phyloP scores from a whole-genome alignment of 1,139 yeast genomes.

The Candida sp. region DNA sequence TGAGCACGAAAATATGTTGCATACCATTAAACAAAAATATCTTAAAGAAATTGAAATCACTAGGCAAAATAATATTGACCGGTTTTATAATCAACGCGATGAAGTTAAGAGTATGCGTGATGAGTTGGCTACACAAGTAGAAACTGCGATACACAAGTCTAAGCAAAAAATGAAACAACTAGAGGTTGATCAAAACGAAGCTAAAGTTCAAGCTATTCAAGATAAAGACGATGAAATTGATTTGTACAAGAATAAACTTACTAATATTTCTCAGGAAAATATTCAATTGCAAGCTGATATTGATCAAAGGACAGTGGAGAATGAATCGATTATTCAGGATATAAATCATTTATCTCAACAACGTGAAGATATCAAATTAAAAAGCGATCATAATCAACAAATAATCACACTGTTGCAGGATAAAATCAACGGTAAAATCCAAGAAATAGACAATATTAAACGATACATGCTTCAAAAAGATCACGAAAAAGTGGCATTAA shows the following conservation, averaged over 20 bases:
- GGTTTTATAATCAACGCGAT: conserved; percentile 18
- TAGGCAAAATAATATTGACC: conserved; percentile 22
- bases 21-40: conserved; percentile 33
- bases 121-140: conserved; percentile 13
- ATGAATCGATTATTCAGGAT: background rate
- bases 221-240: conserved; percentile 15
- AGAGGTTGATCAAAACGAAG: conserved; percentile 22
- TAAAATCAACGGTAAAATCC: conserved; percentile 1
- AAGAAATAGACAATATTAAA: conserved; percentile 4
- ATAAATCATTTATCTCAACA: background rate
- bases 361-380: background rate
- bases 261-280: conserved; percentile 1
- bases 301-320: background rate
- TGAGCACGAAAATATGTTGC: conserved; percentile 30
- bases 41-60: conserved; percentile 31
- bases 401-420: conserved; percentile 1
- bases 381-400: background rate
- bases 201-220: conserved; percentile 14
- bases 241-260: conserved; percentile 7
- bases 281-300: background rate
- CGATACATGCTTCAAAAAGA: conserved; percentile 5
- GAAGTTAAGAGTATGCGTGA: conserved; percentile 4
- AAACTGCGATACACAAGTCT: conserved; percentile 16
- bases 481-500: conserved; percentile 13
- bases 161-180: conserved; percentile 22